Percentiles rank a stretch among this genome's conserved stretches.
These are phyloP conservation scores for Pseudotsuga menziesii DNA, from an alignment of 75 land plant genomes.

Conservation along the genomic window DNA sequence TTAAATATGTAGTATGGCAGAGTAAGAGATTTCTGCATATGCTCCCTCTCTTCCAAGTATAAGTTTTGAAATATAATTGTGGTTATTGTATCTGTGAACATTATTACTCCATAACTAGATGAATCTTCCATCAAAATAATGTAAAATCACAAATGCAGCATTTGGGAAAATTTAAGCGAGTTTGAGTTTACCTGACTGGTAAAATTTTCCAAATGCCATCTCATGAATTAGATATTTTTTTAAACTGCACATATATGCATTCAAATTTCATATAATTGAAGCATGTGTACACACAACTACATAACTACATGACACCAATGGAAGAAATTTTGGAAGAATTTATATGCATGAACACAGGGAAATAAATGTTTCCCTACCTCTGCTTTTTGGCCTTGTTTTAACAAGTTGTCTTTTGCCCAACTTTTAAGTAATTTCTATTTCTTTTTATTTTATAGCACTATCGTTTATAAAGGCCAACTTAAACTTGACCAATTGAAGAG, in stretches of 20 bases:
- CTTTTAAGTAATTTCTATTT: not conserved
- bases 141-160: not conserved
- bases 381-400: not conserved
- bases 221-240: not conserved
- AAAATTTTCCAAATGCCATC: too few relatives aligned
- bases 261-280: not conserved
- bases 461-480: slow-evolving; percentile 97
- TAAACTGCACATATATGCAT: not conserved
- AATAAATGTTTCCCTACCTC: not conserved
- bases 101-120: not conserved
- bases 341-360: not conserved
- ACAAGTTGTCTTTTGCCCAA: not conserved
- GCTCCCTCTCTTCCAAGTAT: slow-evolving; percentile 95
- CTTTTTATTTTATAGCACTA: slow-evolving; percentile 52
- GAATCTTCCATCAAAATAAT: not conserved
- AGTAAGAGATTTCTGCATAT: slow-evolving; percentile 88
- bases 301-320: not conserved
- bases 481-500: slow-evolving; percentile 84
- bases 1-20: slow-evolving; percentile 84
- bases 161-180: too few relatives aligned
- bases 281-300: not conserved
- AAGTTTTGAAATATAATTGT: not conserved
- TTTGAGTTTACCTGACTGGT: too few relatives aligned
- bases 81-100: not conserved
- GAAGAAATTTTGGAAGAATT: too few relatives aligned